Evolutionary conservation across 371 early-diverging fungal genomes (phyloP), one percentile per base, ranked within the genome.

Genomic region (Apophysomyces ossiformis): DNA sequence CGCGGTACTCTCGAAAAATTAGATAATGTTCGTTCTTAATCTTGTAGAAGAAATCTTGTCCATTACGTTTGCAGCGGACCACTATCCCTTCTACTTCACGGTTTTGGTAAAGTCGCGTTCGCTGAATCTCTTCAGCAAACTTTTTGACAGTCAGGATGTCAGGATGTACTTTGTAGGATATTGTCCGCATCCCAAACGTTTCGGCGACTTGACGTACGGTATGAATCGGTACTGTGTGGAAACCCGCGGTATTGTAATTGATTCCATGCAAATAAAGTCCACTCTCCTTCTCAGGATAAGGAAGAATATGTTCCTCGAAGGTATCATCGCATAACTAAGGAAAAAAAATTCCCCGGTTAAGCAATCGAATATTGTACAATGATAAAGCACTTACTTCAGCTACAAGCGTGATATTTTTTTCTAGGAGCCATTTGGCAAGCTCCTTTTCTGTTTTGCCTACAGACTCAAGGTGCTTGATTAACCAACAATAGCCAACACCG

Each of bases 1-100:
- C 97, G n/a, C 98, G 85, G 90, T 95, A 98, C 68, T 98, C 98
- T 60, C 98, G 87, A 76, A 90, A 98, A 85, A 95, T 87, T 36
- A 96, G 72, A 66, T 98, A 98, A 60, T 92, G 90, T 54, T 96
- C 95, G 69, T 91, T 96, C 73, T 97, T 98, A 77, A 95, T 85
- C 80, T 98, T 98, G 82, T 94, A 96, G 73, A 97, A 90, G 59
- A 87, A 88, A 44, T 75, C 82, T 5, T 61, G 63, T 39, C 71
- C 74, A 5, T 57, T 26, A 43, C 73, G 44, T 57, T 76, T 81
- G 75, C 93, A 91, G n/a, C 98, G 88, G 9, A 98, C 87, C 2
- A 98, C 98, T 64, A 94, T 94, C 5, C 98, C 98, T 77, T 98
- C 98, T 11, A 96, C 63, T 5, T 73, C 73, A 81, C 41, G 90